Evolutionary conservation across 1,139 yeast genomes (phyloP), one percentile per base, ranked within the genome.

Genomic region (Yamadazyma aaseri): DNA sequence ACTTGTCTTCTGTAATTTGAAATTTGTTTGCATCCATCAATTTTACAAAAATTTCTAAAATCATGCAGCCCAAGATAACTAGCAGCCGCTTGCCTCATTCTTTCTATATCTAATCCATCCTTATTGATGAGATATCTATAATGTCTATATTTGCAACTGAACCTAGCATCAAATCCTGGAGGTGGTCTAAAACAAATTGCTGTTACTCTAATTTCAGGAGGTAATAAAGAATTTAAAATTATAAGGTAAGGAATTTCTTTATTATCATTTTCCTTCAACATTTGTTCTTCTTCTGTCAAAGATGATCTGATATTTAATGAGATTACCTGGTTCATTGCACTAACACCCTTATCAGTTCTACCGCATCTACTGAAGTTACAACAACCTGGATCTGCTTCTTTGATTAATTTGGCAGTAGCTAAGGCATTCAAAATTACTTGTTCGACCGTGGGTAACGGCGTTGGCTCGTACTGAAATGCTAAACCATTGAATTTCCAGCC

Each of bases 401-500:
- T 74, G 25, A 94, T 78, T 41, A 94, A 60, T 46, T 73, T 79
- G 24, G 95, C 78, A 45, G 73, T 77, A 28, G 70, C 63, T 56
- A 92, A 57, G 0, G 96, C 96, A 31, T 79, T 73, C 33, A 92
- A 57, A 10, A 92, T 73, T 27, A 73, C 76, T 27, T 81, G 81
- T 53, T 94, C 98, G 2, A 92, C 92, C 0, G 99, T 92, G 0
- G 95, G 95, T 11, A 86, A 64, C 1, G 83, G 86, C 0, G 94
- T 83, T 1, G 77, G 77, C 23, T 79, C 85, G 39, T 71, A 72
- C 55, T 92, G 98, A 33, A 75, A 67, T 1, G 95, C 96, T 20
- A 92, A 66, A 0, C 99, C 99, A 50, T 84, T 86, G 56, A 90
- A 92, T 50, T 85, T 77, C 96, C 96, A 89, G 11, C 98, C 97